Evolutionary conservation across 208 protist genomes (phyloP), one percentile per base, ranked within the genome.

Genomic region (Acanthamoeba castellanii): DNA sequence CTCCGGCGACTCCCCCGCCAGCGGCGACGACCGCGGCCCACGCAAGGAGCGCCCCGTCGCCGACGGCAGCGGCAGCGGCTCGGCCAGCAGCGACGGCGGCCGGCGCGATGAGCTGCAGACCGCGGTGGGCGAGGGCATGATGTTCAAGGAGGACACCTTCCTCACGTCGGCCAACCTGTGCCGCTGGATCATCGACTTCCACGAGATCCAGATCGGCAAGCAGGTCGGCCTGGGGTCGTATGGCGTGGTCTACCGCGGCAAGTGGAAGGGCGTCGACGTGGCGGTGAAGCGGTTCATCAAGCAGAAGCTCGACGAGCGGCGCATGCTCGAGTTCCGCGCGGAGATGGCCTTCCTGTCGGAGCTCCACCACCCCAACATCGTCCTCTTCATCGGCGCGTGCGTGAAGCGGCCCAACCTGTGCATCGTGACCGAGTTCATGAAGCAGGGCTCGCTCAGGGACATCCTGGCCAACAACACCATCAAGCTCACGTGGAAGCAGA

Each of bases 181-280:
- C 32, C 52, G 85, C 7, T 92, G 85, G 85, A 70, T 92, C 47
- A 92, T 92, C 52, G 59, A 92, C 45, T 92, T 34, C 47, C 7
- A 64, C 34, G 57, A 92, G 64, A 64, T 92, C 42, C 45, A 92
- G 85, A 2, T 92, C 7, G 85, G 55, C 32, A 55, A 87, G 42
- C 78, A 87, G 78, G 42, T 87, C 6, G 85, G 85, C 30, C 25
- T 92, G 3, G 85, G 85, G 16, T 57, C 37, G 18, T 92, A 70
- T 32, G 85, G 85, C 14, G 32, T 92, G 11, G 85, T 92, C 16
- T 70, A 34, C 85, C 70, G 32, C 7, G 85, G 57, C 22, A 64
- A 70, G n/a, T 92, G 85, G 85, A 92, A 92, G 47, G 85, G 85
- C 25, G 85, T 92, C 25, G 85, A 92, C 37, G 85, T 92, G 27